Base-by-base conservation (phyloP, 208 protist species). In the Wallacemonas sp. region DNA sequence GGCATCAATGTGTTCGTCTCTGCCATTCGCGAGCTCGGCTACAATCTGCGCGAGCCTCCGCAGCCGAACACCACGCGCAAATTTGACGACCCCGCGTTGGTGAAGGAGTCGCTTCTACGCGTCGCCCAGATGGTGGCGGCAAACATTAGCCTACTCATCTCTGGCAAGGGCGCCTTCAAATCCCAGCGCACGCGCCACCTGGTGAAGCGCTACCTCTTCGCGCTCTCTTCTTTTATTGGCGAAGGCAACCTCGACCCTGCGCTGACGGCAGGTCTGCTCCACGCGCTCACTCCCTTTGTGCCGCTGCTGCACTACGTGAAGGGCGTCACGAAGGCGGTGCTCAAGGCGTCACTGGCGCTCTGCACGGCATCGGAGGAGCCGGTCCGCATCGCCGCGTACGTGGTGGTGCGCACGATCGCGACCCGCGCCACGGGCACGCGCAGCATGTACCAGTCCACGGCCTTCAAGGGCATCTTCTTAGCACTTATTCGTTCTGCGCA, bases 381-480 rank as follows among this genome's bases (percentile, higher is more conserved):
- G 0, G 85, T 94, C 39, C 84, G 87, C 21, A 76, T 97, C 26
- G 84, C 88, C 13, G 91, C 89, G 12, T 97, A 93, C 71, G 62
- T 94, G 63, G 82, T 93, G 42, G 89, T 97, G 65, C 88, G 88
- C 57, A 72, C 87, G 54, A 76, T 97, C 72, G 91, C 91, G 52
- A 94, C 86, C 10, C 83, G 88, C 38, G 91, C 88, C 9, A 91
- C 87, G 2, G 89, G 87, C 34, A 93, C 91, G 17, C 83, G 88
- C 36, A 87, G 89, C 58, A 93, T 97, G 87, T 94, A 97, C 72
- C 88, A 94, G 76, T 94, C 87, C 29, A 78, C 86, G 0, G 87
- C 85, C 52, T 93, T 97, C 82, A 97, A 97, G 73, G 93, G 91
- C 29, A 87, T 95, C 30, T 98, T 98, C 73, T 82, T 98, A 2